A percentile compares a stretch with the other conserved stretches of the same genome.
These are phyloP conservation scores for Biscogniauxia sp. DNA, from an alignment of 2,329 filamentous ascomycete species.

Conservation along the genomic window DNA sequence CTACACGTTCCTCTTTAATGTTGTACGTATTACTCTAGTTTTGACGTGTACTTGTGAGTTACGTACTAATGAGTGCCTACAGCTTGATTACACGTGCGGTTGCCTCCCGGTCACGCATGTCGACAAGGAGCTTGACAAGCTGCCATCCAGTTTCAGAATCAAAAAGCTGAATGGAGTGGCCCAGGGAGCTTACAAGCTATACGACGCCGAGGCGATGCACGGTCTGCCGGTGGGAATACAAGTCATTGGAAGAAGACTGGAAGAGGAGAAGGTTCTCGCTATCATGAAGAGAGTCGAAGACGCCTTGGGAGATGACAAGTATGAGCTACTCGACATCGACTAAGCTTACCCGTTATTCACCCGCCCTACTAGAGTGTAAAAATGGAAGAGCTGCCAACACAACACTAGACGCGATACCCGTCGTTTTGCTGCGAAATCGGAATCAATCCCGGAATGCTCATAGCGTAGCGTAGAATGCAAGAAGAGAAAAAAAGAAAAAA, in stretches of 20 bases:
- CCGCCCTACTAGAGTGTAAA: background rate
- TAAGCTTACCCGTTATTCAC: slow-evolving; percentile 20
- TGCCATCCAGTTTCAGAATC: slow-evolving; percentile 60
- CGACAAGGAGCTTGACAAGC: slow-evolving; percentile 63
- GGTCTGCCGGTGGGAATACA: slow-evolving; percentile 86
- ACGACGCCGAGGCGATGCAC: slow-evolving; percentile 79
- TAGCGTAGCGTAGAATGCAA: background rate
- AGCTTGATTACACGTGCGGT: slow-evolving; percentile 83
- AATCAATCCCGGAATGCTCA: background rate
- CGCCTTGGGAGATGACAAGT: slow-evolving; percentile 60
- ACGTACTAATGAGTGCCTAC: slow-evolving; percentile 9
- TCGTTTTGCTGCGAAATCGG: background rate
- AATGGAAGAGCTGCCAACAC: background rate
- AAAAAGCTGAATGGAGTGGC: slow-evolving; percentile 75
- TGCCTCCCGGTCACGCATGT: slow-evolving; percentile 85
- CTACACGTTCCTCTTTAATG: slow-evolving; percentile 91
- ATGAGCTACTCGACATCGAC: slow-evolving; percentile 49
- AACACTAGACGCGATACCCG: background rate
- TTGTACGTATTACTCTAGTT: slow-evolving; percentile 52
- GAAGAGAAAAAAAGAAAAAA: no score
- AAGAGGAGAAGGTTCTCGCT: slow-evolving; percentile 84
- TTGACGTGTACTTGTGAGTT: background rate
- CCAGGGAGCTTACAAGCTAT: slow-evolving; percentile 79
- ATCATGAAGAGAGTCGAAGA: slow-evolving; percentile 78
- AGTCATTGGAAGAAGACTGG: slow-evolving; percentile 72